Conservation (phyloP, 1,139 yeast species). For the Ogataea hybrid region DNA sequence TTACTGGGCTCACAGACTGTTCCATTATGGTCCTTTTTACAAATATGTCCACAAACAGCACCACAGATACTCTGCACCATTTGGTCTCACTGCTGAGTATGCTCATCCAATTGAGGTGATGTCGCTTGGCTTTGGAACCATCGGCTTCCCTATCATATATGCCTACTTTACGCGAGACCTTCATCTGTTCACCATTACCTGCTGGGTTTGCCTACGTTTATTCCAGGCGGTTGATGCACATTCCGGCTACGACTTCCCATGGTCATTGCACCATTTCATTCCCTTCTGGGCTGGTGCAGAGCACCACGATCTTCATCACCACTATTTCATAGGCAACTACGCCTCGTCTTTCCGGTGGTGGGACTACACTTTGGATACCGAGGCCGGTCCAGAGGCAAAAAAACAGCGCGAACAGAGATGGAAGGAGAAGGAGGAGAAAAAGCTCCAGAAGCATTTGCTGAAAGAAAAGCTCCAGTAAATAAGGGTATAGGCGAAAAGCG, state of each 20-base stretch:
- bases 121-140: slow-evolving; percentile 91
- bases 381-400: slow-evolving; percentile 74
- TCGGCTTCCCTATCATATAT: slow-evolving; percentile 83
- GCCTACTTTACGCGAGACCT: slow-evolving; percentile 62
- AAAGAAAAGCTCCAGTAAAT: slow-evolving; percentile 8
- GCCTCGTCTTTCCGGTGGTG: slow-evolving; percentile 96
- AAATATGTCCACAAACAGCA: slow-evolving; percentile 94
- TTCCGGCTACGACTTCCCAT: slow-evolving; percentile 97
- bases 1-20: slow-evolving; percentile 87
- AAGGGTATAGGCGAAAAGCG: no score
- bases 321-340: slow-evolving; percentile 85
- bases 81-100: slow-evolving; percentile 96
- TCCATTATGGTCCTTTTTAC: slow-evolving; percentile 87
- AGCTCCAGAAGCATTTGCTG: slow-evolving; percentile 32
- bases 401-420: slow-evolving; percentile 58
- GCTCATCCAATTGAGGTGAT: slow-evolving; percentile 96
- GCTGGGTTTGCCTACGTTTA: slow-evolving; percentile 83
- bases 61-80: slow-evolving; percentile 97
- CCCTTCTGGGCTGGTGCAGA: slow-evolving; percentile 99
- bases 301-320: slow-evolving; percentile 97
- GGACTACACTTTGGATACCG: slow-evolving; percentile 83
- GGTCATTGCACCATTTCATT: slow-evolving; percentile 86
- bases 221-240: slow-evolving; percentile 97
- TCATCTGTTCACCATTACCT: slow-evolving; percentile 80
- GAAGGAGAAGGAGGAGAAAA: slow-evolving; percentile 47